Conservation (phyloP, 1,139 yeast genomes). For the Saccharomyces hybrid region DNA sequence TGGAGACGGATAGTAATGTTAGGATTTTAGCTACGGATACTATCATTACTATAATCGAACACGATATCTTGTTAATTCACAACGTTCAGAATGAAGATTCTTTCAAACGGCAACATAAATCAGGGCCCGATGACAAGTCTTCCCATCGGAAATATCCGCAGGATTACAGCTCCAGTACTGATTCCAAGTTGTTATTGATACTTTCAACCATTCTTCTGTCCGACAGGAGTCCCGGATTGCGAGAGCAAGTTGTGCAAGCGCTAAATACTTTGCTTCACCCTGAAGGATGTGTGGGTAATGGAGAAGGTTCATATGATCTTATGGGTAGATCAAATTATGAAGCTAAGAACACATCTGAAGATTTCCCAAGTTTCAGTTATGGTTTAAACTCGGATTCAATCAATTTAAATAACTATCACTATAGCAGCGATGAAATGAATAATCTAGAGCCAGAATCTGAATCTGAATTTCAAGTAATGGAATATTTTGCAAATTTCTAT, state of each 20-base stretch:
- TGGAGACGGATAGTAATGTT: slow-evolving; percentile 41
- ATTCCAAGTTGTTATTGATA: slow-evolving; percentile 54
- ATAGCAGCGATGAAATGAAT: slow-evolving; percentile 10
- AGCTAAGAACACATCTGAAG: background rate
- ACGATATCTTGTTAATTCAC: slow-evolving; percentile 65
- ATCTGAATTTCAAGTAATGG: slow-evolving; percentile 35
- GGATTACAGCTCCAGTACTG: slow-evolving; percentile 21
- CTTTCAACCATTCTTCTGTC: slow-evolving; percentile 54
- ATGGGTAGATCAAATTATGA: background rate
- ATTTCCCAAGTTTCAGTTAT: background rate
- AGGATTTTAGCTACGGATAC: slow-evolving; percentile 77
- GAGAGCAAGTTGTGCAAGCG: slow-evolving; percentile 81
- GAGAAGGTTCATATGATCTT: slow-evolving; percentile 8
- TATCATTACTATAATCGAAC: slow-evolving; percentile 74
- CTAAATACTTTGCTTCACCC: slow-evolving; percentile 66
- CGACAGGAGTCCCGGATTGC: slow-evolving; percentile 64
- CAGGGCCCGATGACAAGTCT: background rate
- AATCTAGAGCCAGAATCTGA: slow-evolving; percentile 12
- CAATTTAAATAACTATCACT: slow-evolving; percentile 11
- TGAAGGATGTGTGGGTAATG: slow-evolving; percentile 31
- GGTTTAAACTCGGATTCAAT: slow-evolving; percentile 7
- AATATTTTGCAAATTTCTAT: slow-evolving; percentile 58
- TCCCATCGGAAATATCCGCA: background rate
- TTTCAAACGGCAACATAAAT: slow-evolving; percentile 4
- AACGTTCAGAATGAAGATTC: slow-evolving; percentile 27